These are phyloP conservation scores for Leishmania arabica DNA, from an alignment of 208 protist species.

Conservation along the genomic window DNA sequence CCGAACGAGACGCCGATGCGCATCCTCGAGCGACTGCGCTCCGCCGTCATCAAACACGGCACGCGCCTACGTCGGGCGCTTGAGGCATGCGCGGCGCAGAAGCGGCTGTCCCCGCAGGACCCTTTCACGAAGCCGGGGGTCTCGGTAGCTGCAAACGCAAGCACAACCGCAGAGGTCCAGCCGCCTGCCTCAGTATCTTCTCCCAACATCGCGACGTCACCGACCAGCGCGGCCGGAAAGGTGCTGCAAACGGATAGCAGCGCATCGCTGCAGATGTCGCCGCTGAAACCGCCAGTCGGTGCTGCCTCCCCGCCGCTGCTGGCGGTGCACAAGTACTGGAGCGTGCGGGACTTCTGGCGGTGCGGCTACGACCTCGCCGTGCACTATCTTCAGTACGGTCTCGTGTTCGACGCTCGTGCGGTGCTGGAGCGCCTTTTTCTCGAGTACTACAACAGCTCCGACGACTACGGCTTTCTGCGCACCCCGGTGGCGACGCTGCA, in stretches of 20 bases:
- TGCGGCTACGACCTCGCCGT: conserved; percentile 64
- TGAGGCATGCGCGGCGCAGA: conserved; percentile 31
- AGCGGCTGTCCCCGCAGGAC: conserved; percentile 31
- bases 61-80: conserved; percentile 32
- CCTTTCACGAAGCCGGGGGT: conserved; percentile 16
- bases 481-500: conserved; percentile 35
- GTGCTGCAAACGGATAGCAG: neutral
- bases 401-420: conserved; percentile 50
- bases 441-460: conserved; percentile 89
- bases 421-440: conserved; percentile 56
- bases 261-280: conserved; percentile 2
- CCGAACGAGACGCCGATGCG: conserved; percentile 65
- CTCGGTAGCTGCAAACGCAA: neutral
- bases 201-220: neutral
- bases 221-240: neutral
- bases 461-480: conserved; percentile 74
- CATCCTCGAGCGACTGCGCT: conserved; percentile 63
- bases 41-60: conserved; percentile 39
- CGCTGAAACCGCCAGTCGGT: conserved; percentile 8
- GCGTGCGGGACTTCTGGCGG: conserved; percentile 65
- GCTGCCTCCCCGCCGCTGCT: neutral
- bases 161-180: neutral
- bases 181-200: neutral
- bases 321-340: conserved; percentile 31
- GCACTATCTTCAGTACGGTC: conserved; percentile 83